Evolutionary conservation across 805 yeast genomes (phyloP).

Genomic region (Lachancea thermotolerans): DNA sequence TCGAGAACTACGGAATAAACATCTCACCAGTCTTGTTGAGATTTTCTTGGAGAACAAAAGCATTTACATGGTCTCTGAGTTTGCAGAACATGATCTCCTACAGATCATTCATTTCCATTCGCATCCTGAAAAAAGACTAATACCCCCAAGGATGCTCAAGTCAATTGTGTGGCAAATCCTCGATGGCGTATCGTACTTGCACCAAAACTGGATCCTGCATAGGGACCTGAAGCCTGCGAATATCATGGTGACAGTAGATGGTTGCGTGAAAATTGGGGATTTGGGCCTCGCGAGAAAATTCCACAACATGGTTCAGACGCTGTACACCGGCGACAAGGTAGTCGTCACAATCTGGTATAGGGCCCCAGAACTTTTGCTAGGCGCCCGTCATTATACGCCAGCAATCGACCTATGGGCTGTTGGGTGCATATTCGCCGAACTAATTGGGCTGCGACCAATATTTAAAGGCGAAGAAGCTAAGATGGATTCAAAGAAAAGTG

Average conservation of each 20-base stretch:
- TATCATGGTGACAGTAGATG: conserved; percentile 87
- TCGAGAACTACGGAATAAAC: conserved; percentile 73
- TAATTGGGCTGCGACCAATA: conserved; percentile 81
- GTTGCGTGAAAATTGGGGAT: conserved; percentile 94
- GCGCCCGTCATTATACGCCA: conserved; percentile 88
- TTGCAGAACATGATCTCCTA: conserved; percentile 89
- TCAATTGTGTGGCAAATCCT: conserved; percentile 88
- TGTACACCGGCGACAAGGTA: conserved; percentile 89
- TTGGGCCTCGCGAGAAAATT: conserved; percentile 86
- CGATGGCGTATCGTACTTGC: conserved; percentile 85
- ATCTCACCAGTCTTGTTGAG: conserved; percentile 74
- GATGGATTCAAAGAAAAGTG: conserved; percentile 85
- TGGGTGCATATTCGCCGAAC: conserved; percentile 90
- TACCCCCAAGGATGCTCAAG: conserved; percentile 73
- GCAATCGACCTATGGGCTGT: conserved; percentile 94
- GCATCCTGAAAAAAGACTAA: conserved; percentile 74
- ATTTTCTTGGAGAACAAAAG: conserved; percentile 81
- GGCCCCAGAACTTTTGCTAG: conserved; percentile 86
- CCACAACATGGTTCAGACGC: conserved; percentile 76
- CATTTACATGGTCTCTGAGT: conserved; percentile 92
- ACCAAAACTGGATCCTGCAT: conserved; percentile 94
- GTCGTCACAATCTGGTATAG: conserved; percentile 97
- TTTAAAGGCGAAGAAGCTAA: conserved; percentile 98
- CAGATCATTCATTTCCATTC: conserved; percentile 93
- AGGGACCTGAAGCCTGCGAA: conserved; percentile 96